Base-by-base conservation (phyloP, 371 early-diverging fungal species). In the Mycotypha africana region DNA sequence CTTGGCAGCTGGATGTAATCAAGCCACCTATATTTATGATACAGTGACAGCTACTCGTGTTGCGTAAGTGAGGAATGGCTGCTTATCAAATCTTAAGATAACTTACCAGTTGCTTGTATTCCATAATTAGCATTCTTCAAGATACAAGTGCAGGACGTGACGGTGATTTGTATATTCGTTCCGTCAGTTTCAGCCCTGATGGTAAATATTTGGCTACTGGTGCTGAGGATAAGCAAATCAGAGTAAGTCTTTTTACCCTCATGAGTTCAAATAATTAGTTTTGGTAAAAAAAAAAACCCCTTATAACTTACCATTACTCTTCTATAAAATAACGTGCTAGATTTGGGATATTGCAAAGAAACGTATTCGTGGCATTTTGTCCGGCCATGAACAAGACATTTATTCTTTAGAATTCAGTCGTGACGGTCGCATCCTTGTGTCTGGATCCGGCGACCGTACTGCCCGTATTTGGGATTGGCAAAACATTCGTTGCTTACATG, bases 321-420 rank as follows among this genome's bases (percentile, higher is more conserved):
- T n/a, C n/a, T n/a, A n/a, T n/a, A n/a, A n/a, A n/a, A n/a, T 45
- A 19, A 26, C 23, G 32, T 9, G n/a, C 20, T 61, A 81, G 85
- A 84, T 90, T 46, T 89, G 89, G 89, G 91, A 90, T 52, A 84
- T 90, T 42, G 58, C 60, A 45, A 82, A 74, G 51, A 81, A 79
- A 49, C 67, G 75, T 23, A 87, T 91, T 45, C 78, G 79, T 34
- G 79, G 74, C 53, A 63, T 78, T 12, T 74, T 89, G 44, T 67
- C 67, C 21, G 99, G 99, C 9, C 99, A 99, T 62, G 92, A 91
- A 40, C 92, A 93, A 68, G 98, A 97, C 63, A 96, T 98, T 55
- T 97, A 97, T 56, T 88, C 90, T 17, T 70, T 99, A 54, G 99
- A 97, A 51, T 98, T 95, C 67, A 91, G 94, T 47, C 73, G 86